Percentiles rank a stretch among this genome's conserved stretches.
These are phyloP conservation scores for Hyaloscypha hepaticicola DNA, from an alignment of 495 filamentous ascomycete genomes.

Conservation along the genomic window DNA sequence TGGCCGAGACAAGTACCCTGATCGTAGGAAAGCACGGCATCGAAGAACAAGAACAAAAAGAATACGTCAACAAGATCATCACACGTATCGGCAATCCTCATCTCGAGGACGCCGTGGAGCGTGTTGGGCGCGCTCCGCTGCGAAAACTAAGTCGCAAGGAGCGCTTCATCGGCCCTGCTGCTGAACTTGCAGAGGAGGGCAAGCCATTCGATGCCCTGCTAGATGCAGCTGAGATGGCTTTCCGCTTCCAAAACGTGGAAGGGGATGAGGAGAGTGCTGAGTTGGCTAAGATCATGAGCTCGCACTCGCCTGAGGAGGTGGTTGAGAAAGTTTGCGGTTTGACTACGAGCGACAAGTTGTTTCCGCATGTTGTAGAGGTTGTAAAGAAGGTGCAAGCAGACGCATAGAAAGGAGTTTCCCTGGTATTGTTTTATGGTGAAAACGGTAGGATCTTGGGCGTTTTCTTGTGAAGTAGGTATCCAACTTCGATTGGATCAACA, in stretches of 20 bases:
- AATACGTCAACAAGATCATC: conserved; percentile 91
- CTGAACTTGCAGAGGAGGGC: conserved; percentile 76
- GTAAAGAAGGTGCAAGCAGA: conserved; percentile 77
- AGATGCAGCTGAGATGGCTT: conserved; percentile 77
- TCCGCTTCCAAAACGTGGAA: conserved; percentile 89
- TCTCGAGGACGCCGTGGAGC: conserved; percentile 88
- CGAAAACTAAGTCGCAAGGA: conserved; percentile 91
- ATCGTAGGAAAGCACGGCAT: conserved; percentile 87
- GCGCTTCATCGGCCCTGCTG: conserved; percentile 90
- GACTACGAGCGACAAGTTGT: conserved; percentile 69
- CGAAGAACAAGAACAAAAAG: conserved; percentile 70
- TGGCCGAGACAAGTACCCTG: conserved; percentile 79
- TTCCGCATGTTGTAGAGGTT: conserved; percentile 63
- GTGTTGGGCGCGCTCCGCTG: conserved; percentile 91
- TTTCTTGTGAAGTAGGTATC: conserved; percentile 10
- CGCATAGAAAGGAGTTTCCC: conserved; percentile 25
- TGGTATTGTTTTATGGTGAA: conserved; percentile 17
- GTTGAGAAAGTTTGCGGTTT: conserved; percentile 73
- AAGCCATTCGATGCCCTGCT: conserved; percentile 68
- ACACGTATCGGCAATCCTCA: conserved; percentile 92
- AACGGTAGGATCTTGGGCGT: conserved; percentile 18
- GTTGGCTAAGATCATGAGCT: conserved; percentile 78
- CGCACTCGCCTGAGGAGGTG: conserved; percentile 64
- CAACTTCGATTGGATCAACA: conserved; percentile 10
- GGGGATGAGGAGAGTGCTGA: conserved; percentile 83